Percentiles rank a stretch among this genome's conserved stretches.
phyloP scores from a whole-genome alignment of 768 basidiomycete genomes.

The Holtermanniella nyarrowii region DNA sequence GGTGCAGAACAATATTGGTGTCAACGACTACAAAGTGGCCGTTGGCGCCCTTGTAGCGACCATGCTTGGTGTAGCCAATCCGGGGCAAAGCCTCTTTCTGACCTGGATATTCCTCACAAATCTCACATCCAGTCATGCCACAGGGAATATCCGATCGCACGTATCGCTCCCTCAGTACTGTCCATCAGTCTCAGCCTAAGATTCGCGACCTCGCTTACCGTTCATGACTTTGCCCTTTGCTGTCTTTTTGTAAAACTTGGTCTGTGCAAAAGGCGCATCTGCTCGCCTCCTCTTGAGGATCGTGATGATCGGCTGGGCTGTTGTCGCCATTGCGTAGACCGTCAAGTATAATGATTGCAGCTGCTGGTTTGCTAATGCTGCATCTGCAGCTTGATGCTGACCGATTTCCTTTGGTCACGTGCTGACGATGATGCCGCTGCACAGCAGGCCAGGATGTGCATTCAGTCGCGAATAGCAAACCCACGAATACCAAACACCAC shows the following conservation, averaged over 20 bases:
- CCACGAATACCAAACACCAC: no score
- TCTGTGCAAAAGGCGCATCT: constrained; percentile 50
- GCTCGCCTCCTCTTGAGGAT: constrained; percentile 39
- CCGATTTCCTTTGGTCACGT: no score
- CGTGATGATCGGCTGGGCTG: constrained; percentile 28
- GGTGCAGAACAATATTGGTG: constrained; percentile 87
- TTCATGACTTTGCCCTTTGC: constrained; percentile 87
- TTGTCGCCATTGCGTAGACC: neutral
- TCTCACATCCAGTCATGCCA: constrained; percentile 59
- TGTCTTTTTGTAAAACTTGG: constrained; percentile 94
- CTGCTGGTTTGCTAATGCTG: no score
- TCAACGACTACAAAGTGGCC: constrained; percentile 77
- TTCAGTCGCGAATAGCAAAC: no score
- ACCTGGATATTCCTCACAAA: constrained; percentile 47
- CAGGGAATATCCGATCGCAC: constrained; percentile 84
- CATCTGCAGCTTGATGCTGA: no score
- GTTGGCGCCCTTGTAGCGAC: constrained; percentile 21
- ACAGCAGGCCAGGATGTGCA: no score
- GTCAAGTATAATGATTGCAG: neutral
- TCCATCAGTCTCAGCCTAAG: neutral
- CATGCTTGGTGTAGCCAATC: constrained; percentile 53
- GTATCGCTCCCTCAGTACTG: constrained; percentile 88
- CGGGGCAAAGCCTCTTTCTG: constrained; percentile 50
- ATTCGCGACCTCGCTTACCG: constrained; percentile 46
- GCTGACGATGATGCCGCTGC: no score